Evolutionary conservation across 768 basidiomycete species (phyloP), one percentile per base, ranked within the genome.

Genomic region (Austroboletus eburneus): DNA sequence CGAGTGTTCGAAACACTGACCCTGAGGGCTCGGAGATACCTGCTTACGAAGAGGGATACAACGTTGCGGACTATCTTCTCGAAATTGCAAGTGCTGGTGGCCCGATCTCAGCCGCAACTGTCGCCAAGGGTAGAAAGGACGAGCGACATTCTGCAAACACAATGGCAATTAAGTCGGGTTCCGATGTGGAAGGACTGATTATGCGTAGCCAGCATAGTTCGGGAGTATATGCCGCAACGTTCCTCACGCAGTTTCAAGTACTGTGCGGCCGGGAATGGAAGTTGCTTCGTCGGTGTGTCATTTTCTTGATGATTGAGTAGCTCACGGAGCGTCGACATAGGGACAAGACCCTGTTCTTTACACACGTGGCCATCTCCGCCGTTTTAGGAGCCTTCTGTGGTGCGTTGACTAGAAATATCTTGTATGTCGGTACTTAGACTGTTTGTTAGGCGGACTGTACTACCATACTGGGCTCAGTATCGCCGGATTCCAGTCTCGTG

Each of bases 401-500:
- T 85, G 57, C 49, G 78, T 60, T 5, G 2, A 25, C 17, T 3
- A 3, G 22, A 20, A 30, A 20, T 14, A 22, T 43, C 21, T 1
- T 13, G 17, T 16, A 12, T 24, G n/a, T 25, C 23, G 20, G 38
- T 24, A 34, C 24, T 39, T 29, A 55, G 14, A 30, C 41, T 36
- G 3, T 30, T 45, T 20, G 34, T 34, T 36, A 86, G 88, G 91
- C 46, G 93, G 94, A 0, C 65, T 95, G 46, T 96, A 94, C 63
- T 97, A 74, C 68, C 63, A 92, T 23, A 92, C 90, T 0, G 79
- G 76, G 29, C 69, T 78, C 17, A 85, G 80, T 4, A 95, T 96
- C 51, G 88, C 92, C 21, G 93, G 93, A 2, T 96, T 96, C 75
- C 93, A 96, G 63, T 87, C 86, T 30, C 78, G 94, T 24, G 78